Evolutionary conservation across 2,329 filamentous ascomycete genomes (phyloP).

Genomic region (Pleomassaria siparia): DNA sequence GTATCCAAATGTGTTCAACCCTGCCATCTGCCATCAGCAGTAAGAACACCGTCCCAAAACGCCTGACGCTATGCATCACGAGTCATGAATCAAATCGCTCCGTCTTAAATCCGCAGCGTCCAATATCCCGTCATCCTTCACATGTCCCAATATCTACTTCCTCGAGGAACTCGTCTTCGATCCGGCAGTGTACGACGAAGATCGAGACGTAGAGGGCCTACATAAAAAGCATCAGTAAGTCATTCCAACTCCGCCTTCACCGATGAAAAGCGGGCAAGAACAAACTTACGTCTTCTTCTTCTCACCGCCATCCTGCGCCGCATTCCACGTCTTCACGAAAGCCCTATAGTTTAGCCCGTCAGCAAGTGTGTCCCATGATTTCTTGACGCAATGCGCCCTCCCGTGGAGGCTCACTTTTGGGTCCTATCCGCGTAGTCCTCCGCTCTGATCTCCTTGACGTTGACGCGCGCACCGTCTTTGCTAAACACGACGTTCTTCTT

Average conservation of each 20-base stretch:
- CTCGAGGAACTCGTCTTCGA: conserved; percentile 16
- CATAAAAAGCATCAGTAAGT: not conserved
- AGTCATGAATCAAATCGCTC: no score
- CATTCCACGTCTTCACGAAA: conserved; percentile 55
- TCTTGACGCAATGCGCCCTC: not conserved
- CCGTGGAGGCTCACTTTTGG: conserved; percentile 51
- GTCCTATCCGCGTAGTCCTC: conserved; percentile 75
- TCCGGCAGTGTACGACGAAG: conserved; percentile 10
- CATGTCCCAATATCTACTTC: conserved; percentile 4
- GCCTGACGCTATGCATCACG: no score
- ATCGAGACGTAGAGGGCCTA: conserved; percentile 8
- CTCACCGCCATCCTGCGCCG: conserved; percentile 24
- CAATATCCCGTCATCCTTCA: not conserved
- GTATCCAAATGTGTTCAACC: not conserved
- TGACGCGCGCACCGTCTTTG: conserved; percentile 72
- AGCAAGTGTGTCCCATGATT: not conserved
- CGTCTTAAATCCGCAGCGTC: not conserved
- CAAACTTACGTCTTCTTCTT: conserved; percentile 9
- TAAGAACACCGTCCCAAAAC: no score
- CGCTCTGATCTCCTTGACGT: conserved; percentile 66
- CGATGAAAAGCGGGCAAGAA: not conserved
- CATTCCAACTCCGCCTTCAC: not conserved
- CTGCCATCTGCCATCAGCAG: not conserved
- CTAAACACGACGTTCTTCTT: conserved; percentile 75
- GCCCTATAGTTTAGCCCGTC: conserved; percentile 26